Conservation (phyloP, 2,329 filamentous ascomycete genomes). For the Ophiostoma sp. region DNA sequence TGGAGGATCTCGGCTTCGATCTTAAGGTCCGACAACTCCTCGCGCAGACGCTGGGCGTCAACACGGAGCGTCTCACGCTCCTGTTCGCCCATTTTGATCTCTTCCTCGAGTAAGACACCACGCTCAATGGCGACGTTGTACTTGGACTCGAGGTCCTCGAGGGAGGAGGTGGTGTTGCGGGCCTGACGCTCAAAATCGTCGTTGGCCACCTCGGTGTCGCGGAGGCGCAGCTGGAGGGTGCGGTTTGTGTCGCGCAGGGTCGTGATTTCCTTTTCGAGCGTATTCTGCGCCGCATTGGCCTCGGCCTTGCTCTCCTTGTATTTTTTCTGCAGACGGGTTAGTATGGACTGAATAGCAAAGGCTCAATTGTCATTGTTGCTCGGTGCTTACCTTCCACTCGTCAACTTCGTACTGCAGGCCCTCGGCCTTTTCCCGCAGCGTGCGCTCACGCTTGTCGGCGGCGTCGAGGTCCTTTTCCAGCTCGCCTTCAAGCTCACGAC, state of each 20-base stretch:
- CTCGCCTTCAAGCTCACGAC: slow-evolving; percentile 89
- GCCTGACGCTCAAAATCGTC: slow-evolving; percentile 98
- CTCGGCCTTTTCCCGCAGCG: slow-evolving; percentile 84
- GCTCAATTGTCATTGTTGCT: neutral
- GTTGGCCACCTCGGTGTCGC: slow-evolving; percentile 96
- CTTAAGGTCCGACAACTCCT: slow-evolving; percentile 89
- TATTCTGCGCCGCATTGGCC: slow-evolving; percentile 78
- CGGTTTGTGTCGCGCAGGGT: slow-evolving; percentile 81
- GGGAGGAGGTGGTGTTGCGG: slow-evolving; percentile 88
- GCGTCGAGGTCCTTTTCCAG: slow-evolving; percentile 95
- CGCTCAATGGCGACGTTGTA: slow-evolving; percentile 94
- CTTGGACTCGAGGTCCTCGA: slow-evolving; percentile 96
- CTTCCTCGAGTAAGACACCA: slow-evolving; percentile 89
- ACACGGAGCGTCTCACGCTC: slow-evolving; percentile 88
- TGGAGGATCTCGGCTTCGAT: slow-evolving; percentile 93
- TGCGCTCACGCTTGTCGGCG: slow-evolving; percentile 87
- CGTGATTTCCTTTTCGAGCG: slow-evolving; percentile 94
- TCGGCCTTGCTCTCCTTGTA: slow-evolving; percentile 94
- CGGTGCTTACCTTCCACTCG: slow-evolving; percentile 84
- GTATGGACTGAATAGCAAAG: slow-evolving; percentile 18
- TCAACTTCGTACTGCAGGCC: slow-evolving; percentile 84
- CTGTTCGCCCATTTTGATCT: slow-evolving; percentile 86
- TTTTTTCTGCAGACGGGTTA: slow-evolving; percentile 65
- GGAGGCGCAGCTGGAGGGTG: slow-evolving; percentile 75
- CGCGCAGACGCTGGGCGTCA: slow-evolving; percentile 82